Percentiles rank a stretch among this genome's conserved stretches.
Conservation (phyloP, 2,329 filamentous ascomycete species). For the Calonectria pseudoreteaudii region DNA sequence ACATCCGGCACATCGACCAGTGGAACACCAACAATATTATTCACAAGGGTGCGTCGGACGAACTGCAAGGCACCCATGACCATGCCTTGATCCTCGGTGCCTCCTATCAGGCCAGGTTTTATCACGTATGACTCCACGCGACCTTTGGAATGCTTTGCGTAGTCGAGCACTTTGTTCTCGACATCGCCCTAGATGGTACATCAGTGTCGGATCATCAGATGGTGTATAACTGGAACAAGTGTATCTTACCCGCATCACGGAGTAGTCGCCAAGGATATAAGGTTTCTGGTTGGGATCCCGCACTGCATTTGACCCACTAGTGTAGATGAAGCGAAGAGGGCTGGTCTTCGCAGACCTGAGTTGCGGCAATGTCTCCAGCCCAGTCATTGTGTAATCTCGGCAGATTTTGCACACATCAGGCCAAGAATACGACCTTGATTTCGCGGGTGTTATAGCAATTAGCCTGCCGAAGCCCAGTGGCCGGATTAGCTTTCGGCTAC, state of each 20-base stretch:
- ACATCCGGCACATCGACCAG: constrained; percentile 51
- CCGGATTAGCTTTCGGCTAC: not conserved
- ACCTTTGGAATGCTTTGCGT: constrained; percentile 52
- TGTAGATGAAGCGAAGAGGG: constrained; percentile 61
- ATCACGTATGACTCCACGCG: constrained; percentile 53
- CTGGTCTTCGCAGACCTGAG: constrained; percentile 34
- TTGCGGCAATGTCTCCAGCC: constrained; percentile 50
- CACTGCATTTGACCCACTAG: constrained; percentile 58
- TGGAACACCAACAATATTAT: constrained; percentile 44
- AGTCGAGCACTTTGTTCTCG: constrained; percentile 56
- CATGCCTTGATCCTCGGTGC: constrained; percentile 8
- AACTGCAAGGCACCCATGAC: constrained; percentile 7
- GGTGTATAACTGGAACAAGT: not conserved
- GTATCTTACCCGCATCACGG: constrained; percentile 58
- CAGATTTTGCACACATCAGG: constrained; percentile 56
- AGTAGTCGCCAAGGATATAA: constrained; percentile 53
- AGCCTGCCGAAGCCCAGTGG: constrained; percentile 20
- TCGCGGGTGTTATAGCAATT: constrained; percentile 56
- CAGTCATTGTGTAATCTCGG: constrained; percentile 47
- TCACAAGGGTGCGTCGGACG: constrained; percentile 20
- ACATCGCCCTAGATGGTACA: constrained; percentile 55
- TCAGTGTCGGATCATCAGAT: not conserved
- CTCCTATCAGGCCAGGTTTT: constrained; percentile 56
- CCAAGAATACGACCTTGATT: constrained; percentile 44
- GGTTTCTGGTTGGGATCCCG: constrained; percentile 59